Conservation (phyloP, 2,329 filamentous ascomycete genomes). For the Epichloe scottii region DNA sequence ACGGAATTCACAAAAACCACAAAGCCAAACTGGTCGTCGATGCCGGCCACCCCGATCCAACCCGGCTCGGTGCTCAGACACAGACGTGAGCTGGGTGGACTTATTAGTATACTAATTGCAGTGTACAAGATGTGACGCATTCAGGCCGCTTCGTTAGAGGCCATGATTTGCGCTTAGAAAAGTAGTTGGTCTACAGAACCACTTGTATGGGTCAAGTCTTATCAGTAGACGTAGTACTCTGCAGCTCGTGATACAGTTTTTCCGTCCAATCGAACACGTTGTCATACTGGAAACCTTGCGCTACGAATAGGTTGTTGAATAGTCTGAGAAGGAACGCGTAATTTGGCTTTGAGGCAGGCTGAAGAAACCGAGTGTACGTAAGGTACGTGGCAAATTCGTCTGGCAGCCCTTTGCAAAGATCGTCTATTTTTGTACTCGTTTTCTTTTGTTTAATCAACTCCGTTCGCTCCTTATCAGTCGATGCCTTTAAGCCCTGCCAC, state of each 20-base stretch:
- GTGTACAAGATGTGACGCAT: no score
- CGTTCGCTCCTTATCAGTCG: slow-evolving; percentile 51
- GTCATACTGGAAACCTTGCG: slow-evolving; percentile 64
- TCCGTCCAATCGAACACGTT: slow-evolving; percentile 67
- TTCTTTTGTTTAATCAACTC: slow-evolving; percentile 11
- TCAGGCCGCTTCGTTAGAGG: no score
- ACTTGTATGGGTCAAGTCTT: no score
- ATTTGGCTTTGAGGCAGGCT: slow-evolving; percentile 64
- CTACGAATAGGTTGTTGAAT: slow-evolving; percentile 59
- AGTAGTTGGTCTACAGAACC: no score
- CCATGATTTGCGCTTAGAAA: no score
- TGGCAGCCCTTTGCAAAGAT: slow-evolving; percentile 62
- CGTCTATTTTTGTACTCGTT: slow-evolving; percentile 49
- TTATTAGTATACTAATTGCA: no score
- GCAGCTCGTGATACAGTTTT: slow-evolving; percentile 10
- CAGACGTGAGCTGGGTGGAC: no score
- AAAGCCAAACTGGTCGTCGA: no score
- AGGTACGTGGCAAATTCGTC: slow-evolving; percentile 66
- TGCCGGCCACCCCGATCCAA: no score
- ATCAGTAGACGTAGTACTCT: no score
- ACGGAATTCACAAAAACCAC: no score
- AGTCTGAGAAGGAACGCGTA: slow-evolving; percentile 67
- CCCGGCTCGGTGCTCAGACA: no score
- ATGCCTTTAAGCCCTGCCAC: background rate
- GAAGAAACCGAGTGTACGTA: slow-evolving; percentile 64